Evolutionary conservation across 352 stramenopile species (phyloP), one percentile per base, ranked within the genome.

Genomic region (Globisporangium irregulare): DNA sequence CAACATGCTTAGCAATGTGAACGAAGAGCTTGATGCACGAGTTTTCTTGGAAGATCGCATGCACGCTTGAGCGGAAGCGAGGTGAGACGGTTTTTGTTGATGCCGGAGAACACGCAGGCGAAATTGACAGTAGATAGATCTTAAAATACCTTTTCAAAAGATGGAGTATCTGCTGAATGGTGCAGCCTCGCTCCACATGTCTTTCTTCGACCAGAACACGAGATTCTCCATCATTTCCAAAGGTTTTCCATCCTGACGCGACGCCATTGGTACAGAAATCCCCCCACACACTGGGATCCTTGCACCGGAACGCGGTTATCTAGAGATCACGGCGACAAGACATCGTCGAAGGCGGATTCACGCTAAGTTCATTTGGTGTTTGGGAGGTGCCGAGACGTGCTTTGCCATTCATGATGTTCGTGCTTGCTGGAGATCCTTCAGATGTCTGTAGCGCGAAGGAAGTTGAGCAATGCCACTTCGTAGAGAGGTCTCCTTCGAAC

Each of bases 1-100:
- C 69, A 6, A 75, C 54, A 56, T 75, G 60, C 61, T 72, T 72
- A 43, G 69, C 59, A 15, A 75, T 38, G 25, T 75, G 66, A 18
- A 75, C 53, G 46, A 67, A 51, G 20, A 75, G 55, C 36, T 61
- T 70, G 3, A 72, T 36, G 38, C 69, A 68, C 41, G 46, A 41
- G 27, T 53, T 66, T 32, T 72, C 69, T 20, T 66, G 59, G 12
- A 71, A 50, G 27, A 55, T 36, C 15, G 48, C 32, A 36, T 14
- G 12, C 38, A 24, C 29, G 25, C 15, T 41, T 32, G 25, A 64
- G 5, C 38, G 57, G 6, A 15, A 41, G 50, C 27, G 55, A 69
- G 32, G 18, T 9, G 59, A 41, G 1, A 32, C 34, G 18, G 62
- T 34, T 34, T 53, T 51, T 10, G 27, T 22, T 55, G 20, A 22